Evolutionary conservation across 768 basidiomycete species (phyloP).

Genomic region (Mycena chlorophos): DNA sequence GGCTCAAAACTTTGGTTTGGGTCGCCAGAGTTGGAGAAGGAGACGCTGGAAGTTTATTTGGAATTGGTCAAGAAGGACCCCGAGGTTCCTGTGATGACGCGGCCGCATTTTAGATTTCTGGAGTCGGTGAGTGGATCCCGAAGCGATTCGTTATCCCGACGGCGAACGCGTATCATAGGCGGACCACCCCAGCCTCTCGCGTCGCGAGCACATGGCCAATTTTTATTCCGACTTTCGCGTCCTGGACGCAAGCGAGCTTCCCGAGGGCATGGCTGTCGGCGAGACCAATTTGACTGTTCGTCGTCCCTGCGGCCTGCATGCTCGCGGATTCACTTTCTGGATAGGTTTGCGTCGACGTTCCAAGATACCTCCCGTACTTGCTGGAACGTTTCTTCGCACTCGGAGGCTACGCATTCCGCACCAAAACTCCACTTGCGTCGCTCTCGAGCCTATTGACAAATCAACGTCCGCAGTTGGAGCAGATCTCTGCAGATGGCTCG

Average conservation of each 20-base stretch:
- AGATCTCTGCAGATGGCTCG: not conserved
- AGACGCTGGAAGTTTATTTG: slow-evolving; percentile 7
- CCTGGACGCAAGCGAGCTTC: slow-evolving; percentile 1
- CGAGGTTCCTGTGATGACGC: slow-evolving; percentile 12
- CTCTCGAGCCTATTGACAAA: slow-evolving; percentile 10
- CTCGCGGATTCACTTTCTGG: not conserved
- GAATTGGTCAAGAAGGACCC: slow-evolving; percentile 13
- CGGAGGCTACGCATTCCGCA: slow-evolving; percentile 15
- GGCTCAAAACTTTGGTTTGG: not conserved
- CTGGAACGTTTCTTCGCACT: slow-evolving; percentile 7
- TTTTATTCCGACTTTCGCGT: slow-evolving; percentile 13
- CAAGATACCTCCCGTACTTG: slow-evolving; percentile 17
- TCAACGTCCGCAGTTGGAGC: slow-evolving; percentile 1
- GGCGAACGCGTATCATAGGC: not conserved
- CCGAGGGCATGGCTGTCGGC: slow-evolving; percentile 4
- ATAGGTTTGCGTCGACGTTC: slow-evolving; percentile 15
- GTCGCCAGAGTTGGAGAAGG: slow-evolving; percentile 11
- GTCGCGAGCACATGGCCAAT: slow-evolving; percentile 1
- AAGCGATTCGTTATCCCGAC: not conserved
- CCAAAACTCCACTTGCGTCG: slow-evolving; percentile 3
- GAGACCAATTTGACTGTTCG: slow-evolving; percentile 8
- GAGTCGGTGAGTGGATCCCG: slow-evolving; percentile 4
- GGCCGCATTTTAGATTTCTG: not conserved
- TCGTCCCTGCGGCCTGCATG: not conserved
- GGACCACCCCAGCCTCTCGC: not conserved